Percentiles rank a stretch among this genome's conserved stretches.
Evolutionary conservation across 2,329 filamentous ascomycete genomes (phyloP).

Genomic region (Kalmusia sp.): DNA sequence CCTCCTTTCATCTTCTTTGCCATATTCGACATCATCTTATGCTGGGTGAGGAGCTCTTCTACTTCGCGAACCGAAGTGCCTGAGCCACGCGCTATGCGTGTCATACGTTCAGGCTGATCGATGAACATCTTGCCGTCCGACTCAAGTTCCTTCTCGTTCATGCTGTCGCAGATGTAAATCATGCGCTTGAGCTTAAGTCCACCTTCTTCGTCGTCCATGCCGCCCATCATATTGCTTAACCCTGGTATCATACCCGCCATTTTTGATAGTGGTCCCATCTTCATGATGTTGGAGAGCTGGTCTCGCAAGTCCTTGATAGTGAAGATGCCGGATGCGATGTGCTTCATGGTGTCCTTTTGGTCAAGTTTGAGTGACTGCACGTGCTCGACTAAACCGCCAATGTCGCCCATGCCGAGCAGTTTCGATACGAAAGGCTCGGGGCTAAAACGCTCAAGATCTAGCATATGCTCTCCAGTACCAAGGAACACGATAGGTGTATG

Average conservation of each 20-base stretch:
- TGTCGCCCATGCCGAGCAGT: slow-evolving; percentile 95
- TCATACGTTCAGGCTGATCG: slow-evolving; percentile 91
- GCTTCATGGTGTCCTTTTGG: slow-evolving; percentile 99
- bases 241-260: slow-evolving; percentile 99
- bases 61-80: slow-evolving; percentile 92
- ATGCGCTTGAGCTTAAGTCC: slow-evolving; percentile 91
- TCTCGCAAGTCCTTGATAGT: slow-evolving; percentile 93
- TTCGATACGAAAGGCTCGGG: slow-evolving; percentile 94
- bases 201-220: slow-evolving; percentile 98
- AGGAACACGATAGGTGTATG: slow-evolving; percentile 98
- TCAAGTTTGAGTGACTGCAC: slow-evolving; percentile 95
- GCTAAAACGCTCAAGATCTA: slow-evolving; percentile 91
- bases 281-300: slow-evolving; percentile 98
- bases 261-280: slow-evolving; percentile 97
- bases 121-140: slow-evolving; percentile 94
- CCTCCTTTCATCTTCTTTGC: slow-evolving; percentile 98
- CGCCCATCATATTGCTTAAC: slow-evolving; percentile 89
- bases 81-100: slow-evolving; percentile 85
- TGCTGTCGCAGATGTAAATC: slow-evolving; percentile 98
- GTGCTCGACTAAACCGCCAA: slow-evolving; percentile 93
- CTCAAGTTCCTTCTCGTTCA: slow-evolving; percentile 96
- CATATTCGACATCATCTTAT: slow-evolving; percentile 99
- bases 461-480: slow-evolving; percentile 95
- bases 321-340: slow-evolving; percentile 96
- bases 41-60: slow-evolving; percentile 95